These are phyloP conservation scores for Dentipellis fragilis DNA, from an alignment of 768 basidiomycete genomes.

Conservation along the genomic window DNA sequence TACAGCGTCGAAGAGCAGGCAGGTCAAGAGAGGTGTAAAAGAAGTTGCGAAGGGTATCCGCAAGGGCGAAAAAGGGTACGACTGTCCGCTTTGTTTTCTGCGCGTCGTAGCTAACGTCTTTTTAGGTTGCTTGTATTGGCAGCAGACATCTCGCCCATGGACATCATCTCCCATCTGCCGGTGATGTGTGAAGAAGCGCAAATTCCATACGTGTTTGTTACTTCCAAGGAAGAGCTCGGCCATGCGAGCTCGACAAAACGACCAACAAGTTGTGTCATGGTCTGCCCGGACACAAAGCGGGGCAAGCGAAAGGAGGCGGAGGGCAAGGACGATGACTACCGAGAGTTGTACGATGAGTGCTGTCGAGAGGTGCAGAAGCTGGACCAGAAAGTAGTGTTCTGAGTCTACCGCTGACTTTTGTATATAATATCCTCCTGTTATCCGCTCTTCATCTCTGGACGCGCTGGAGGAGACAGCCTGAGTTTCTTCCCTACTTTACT, in stretches of 20 bases:
- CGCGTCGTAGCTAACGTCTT: background rate
- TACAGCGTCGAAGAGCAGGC: conserved; percentile 84
- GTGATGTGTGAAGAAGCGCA: conserved; percentile 88
- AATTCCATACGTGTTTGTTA: conserved; percentile 83
- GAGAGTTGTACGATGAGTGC: conserved; percentile 80
- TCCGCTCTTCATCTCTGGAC: background rate
- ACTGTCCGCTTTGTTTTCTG: conserved; percentile 6
- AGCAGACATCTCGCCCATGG: conserved; percentile 95
- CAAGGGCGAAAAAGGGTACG: conserved; percentile 94
- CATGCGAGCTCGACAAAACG: conserved; percentile 94
- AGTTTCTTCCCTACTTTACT: background rate
- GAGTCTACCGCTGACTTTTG: background rate
- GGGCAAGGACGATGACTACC: conserved; percentile 75
- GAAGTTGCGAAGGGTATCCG: conserved; percentile 96
- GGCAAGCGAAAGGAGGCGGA: conserved; percentile 60
- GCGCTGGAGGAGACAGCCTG: background rate
- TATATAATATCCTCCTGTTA: background rate
- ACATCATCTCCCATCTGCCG: conserved; percentile 96
- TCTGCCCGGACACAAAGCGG: conserved; percentile 76
- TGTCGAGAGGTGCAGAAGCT: conserved; percentile 77
- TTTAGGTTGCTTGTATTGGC: conserved; percentile 81
- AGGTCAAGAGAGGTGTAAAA: conserved; percentile 96
- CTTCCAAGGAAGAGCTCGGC: conserved; percentile 92
- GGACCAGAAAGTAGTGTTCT: conserved; percentile 50
- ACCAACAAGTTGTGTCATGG: conserved; percentile 95